Conservation (phyloP, 106 monocot species). For the Apostasia ramifera region DNA sequence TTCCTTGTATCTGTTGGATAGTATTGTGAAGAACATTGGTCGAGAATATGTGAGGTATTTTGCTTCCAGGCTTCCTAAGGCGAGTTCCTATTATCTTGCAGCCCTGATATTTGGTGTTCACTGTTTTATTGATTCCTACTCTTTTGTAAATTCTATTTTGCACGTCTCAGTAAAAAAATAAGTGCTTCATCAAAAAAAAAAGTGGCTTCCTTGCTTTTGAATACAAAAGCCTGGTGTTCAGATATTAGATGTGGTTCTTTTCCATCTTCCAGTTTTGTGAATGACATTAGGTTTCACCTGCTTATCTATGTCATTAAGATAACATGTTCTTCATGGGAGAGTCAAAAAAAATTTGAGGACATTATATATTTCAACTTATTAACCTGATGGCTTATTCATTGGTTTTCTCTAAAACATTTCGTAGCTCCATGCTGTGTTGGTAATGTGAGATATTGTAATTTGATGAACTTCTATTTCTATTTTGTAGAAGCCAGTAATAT, state of each 20-base stretch:
- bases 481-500: too few relatives aligned
- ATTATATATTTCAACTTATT: too few relatives aligned
- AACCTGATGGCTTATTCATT: too few relatives aligned
- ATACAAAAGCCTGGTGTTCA: background rate
- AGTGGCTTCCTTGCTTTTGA: background rate
- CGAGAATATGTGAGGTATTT: conserved; percentile 71
- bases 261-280: background rate
- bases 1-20: conserved; percentile 83
- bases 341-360: too few relatives aligned
- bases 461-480: too few relatives aligned
- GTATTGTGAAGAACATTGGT: conserved; percentile 98
- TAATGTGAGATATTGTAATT: too few relatives aligned
- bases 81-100: conserved; percentile 13
- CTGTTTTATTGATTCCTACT: too few relatives aligned
- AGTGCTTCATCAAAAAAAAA: background rate
- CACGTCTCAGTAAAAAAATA: background rate
- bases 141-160: too few relatives aligned
- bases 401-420: too few relatives aligned
- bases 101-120: background rate
- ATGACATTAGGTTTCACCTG: background rate
- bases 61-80: conserved; percentile 72
- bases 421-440: too few relatives aligned
- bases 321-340: background rate
- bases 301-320: background rate
- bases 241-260: background rate